These are phyloP conservation scores for Chloranthus sessilifolius DNA, from an alignment of 164 flowering plant species.

Conservation along the genomic window DNA sequence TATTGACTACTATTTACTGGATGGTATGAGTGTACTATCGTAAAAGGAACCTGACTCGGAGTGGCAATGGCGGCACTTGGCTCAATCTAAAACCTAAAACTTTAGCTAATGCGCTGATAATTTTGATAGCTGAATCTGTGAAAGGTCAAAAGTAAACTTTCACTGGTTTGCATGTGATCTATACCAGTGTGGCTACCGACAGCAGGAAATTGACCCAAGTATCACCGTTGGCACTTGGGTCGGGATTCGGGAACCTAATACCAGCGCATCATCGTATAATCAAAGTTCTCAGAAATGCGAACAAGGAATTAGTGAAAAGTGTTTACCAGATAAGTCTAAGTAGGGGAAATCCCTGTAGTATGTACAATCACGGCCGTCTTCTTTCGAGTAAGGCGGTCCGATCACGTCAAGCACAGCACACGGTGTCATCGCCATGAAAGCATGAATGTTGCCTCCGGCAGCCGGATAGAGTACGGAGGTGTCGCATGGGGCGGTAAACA, in stretches of 20 bases:
- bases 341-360: constrained; percentile 53
- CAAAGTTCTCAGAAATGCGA: neutral
- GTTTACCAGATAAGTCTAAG: constrained; percentile 36
- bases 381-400: constrained; percentile 80
- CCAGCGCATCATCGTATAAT: neutral
- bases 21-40: too few species aligned
- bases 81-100: too few species aligned
- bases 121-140: too few species aligned
- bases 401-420: constrained; percentile 86
- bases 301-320: neutral
- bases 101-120: too few species aligned
- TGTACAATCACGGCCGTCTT: constrained; percentile 70
- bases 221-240: too few species aligned
- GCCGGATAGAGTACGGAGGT: constrained; percentile 76
- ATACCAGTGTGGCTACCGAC: neutral
- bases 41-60: too few species aligned
- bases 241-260: too few species aligned
- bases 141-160: too few species aligned
- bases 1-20: too few species aligned
- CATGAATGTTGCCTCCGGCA: constrained; percentile 85
- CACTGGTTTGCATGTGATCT: too few species aligned
- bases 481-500: constrained; percentile 68
- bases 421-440: constrained; percentile 76
- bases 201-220: too few species aligned
- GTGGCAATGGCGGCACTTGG: too few species aligned